These are phyloP conservation scores for Neopestalotiopsis rosae DNA, from an alignment of 2,329 filamentous ascomycete species.

Conservation along the genomic window DNA sequence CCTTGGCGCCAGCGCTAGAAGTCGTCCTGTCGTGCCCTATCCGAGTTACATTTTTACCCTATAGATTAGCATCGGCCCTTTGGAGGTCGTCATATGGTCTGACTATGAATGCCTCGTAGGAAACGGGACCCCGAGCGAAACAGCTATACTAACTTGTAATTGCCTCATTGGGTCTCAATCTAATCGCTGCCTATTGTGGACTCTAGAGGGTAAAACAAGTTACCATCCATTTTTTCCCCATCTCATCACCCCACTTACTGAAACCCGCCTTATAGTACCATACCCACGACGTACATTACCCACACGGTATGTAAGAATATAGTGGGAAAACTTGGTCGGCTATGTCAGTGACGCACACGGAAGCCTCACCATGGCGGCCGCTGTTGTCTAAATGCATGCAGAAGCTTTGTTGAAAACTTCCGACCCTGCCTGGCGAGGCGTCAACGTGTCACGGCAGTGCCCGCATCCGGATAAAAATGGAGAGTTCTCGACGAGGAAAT, in stretches of 20 bases:
- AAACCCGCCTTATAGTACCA: background rate
- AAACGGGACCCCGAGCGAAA: background rate
- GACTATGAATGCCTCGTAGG: too few relatives aligned
- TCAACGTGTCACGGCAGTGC: background rate
- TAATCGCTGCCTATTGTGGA: background rate
- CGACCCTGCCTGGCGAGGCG: background rate
- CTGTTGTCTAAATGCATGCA: background rate
- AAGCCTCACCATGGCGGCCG: background rate
- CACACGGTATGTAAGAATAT: background rate
- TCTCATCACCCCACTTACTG: too few relatives aligned
- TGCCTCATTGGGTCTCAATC: background rate
- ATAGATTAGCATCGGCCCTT: too few relatives aligned
- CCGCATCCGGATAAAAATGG: background rate
- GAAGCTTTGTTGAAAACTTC: background rate
- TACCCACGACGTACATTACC: background rate
- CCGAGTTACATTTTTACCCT: too few relatives aligned
- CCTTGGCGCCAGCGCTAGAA: background rate
- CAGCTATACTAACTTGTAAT: background rate
- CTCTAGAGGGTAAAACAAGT: background rate
- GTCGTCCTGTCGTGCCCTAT: background rate
- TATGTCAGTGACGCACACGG: constrained; percentile 1
- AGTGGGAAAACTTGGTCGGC: background rate
- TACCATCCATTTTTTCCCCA: too few relatives aligned
- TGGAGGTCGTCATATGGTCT: too few relatives aligned
- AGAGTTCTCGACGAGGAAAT: background rate